phyloP scores from a whole-genome alignment of 441 rosid species.

The Euphorbia corollata region DNA sequence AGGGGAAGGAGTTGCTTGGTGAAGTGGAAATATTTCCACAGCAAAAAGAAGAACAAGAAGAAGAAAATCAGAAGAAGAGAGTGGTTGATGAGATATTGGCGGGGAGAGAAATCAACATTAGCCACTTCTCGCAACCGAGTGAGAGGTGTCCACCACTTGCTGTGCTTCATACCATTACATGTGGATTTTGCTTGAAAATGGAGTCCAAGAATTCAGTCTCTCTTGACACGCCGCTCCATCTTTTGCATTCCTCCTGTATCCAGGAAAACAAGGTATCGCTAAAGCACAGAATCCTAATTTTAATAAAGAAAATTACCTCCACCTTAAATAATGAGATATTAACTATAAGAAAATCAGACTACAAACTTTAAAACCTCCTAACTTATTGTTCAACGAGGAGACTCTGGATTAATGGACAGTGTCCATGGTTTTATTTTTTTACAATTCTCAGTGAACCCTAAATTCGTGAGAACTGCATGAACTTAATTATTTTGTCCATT shows the following conservation, averaged over 20 bases:
- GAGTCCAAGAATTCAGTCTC: conserved; percentile 48
- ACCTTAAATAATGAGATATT: not conserved
- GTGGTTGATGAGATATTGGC: conserved; percentile 34
- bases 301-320: not conserved
- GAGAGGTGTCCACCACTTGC: conserved; percentile 95
- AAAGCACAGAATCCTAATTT: conserved; percentile 14
- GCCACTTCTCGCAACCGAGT: conserved; percentile 58
- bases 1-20: conserved; percentile 56
- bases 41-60: conserved; percentile 30
- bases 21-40: conserved; percentile 72
- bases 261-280: conserved; percentile 80
- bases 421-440: conserved; percentile 11
- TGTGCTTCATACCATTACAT: conserved; percentile 64
- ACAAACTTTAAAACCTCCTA: not conserved
- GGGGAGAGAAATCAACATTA: conserved; percentile 61
- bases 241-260: conserved; percentile 71
- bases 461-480: conserved; percentile 21
- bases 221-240: conserved; percentile 47
- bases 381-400: conserved; percentile 12
- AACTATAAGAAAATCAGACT: not conserved
- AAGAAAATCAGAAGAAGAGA: conserved; percentile 31
- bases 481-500: conserved; percentile 11
- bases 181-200: conserved; percentile 88
- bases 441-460: conserved; percentile 21
- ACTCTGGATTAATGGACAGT: conserved; percentile 34